phyloP scores from a whole-genome alignment of 2,329 filamentous ascomycete genomes.

The Alternaria solani region DNA sequence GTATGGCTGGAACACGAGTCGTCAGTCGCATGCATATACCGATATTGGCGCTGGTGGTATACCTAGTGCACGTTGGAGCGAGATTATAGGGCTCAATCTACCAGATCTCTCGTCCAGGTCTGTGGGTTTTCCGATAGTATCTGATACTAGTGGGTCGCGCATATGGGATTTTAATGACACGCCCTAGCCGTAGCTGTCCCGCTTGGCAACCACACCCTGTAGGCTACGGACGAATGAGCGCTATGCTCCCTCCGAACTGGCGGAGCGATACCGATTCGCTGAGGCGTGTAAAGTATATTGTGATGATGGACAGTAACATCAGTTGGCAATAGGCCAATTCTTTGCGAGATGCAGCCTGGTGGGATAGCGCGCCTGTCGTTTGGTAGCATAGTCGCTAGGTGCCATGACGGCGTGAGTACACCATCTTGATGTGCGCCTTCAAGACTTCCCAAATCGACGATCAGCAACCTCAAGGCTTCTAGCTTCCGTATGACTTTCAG shows the following conservation, averaged over 20 bases:
- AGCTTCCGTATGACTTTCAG: background rate
- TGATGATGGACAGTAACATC: background rate
- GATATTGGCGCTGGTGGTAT: background rate
- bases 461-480: background rate
- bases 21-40: background rate
- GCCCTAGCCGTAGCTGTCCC: background rate
- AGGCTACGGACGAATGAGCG: background rate
- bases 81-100: conserved; percentile 2
- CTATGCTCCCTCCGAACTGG: background rate
- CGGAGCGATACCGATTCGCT: background rate
- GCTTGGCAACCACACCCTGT: background rate
- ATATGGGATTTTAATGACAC: background rate
- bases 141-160: background rate
- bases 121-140: conserved; percentile 5
- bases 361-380: background rate
- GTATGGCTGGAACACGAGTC: background rate
- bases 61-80: background rate
- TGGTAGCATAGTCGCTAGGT: background rate
- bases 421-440: background rate
- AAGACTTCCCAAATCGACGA: conserved; percentile 1
- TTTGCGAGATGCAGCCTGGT: background rate
- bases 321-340: background rate
- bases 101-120: background rate
- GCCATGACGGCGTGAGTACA: background rate
- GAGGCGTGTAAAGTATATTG: background rate